Conservation (phyloP, 177 flowering plant species). For the Telopea speciosissima region DNA sequence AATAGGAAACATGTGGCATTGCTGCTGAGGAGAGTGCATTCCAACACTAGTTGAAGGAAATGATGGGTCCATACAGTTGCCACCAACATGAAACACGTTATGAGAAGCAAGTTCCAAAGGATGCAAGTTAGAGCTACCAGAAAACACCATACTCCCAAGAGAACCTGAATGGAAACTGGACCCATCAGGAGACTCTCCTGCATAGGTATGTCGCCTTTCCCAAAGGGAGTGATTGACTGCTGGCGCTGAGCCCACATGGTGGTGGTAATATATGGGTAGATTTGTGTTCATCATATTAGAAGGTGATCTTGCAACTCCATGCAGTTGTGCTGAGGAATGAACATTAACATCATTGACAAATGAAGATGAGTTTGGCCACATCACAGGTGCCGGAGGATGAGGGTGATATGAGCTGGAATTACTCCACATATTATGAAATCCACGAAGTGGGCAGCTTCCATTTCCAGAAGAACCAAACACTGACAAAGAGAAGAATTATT, state of each 20-base stretch:
- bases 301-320: slow-evolving; percentile 54
- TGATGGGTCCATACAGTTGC: slow-evolving; percentile 25
- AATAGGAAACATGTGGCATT: slow-evolving; percentile 32
- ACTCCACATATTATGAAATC: slow-evolving; percentile 56
- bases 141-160: slow-evolving; percentile 31
- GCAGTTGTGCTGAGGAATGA: slow-evolving; percentile 41
- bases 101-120: slow-evolving; percentile 35
- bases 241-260: slow-evolving; percentile 71
- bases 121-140: slow-evolving; percentile 25
- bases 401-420: slow-evolving; percentile 40
- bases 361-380: slow-evolving; percentile 78
- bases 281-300: slow-evolving; percentile 49
- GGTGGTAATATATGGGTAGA: slow-evolving; percentile 39
- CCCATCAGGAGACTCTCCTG: slow-evolving; percentile 29
- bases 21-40: slow-evolving; percentile 39
- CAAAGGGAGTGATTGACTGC: slow-evolving; percentile 34
- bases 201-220: slow-evolving; percentile 33
- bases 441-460: slow-evolving; percentile 48
- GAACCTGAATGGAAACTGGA: slow-evolving; percentile 36
- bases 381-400: slow-evolving; percentile 41
- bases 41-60: slow-evolving; percentile 27
- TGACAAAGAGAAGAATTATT: slow-evolving; percentile 13
- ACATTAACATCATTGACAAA: slow-evolving; percentile 44
- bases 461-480: slow-evolving; percentile 63
- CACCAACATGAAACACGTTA: slow-evolving; percentile 30